Base-by-base conservation (phyloP, 2,329 filamentous ascomycete species). In the Fusarium sp. region DNA sequence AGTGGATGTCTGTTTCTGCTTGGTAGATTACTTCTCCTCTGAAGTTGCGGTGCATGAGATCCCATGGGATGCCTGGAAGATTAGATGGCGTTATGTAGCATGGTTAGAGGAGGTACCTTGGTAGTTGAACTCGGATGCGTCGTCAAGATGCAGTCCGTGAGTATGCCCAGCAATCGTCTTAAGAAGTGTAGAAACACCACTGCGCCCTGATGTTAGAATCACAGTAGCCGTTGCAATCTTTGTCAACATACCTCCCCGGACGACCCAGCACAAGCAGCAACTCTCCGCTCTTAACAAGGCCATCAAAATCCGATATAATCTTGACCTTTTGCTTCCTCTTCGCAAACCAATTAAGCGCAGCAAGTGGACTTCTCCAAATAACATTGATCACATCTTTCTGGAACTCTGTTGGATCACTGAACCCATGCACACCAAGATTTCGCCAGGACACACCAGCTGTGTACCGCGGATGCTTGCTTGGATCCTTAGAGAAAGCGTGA, bases 1-100 rank as follows among this genome's bases (percentile, higher is more conserved):
- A 94, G 81, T 94, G 92, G 6, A 92, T 91, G 78, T 95, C 93
- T 41, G 93, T 91, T 81, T 95, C 93, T 60, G 92, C 92, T 0
- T 92, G 94, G 82, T 95, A 95, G 79, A 95, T 94, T 61, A 92
- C 92, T 81, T 95, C 93, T 64, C 93, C 93, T 24, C 92, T 90
- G 82, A 76, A 75, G 15, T 71, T 69, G 1, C 61, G 42, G 14
- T 76, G 74, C 74, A 76, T 76, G 3, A 75, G 56, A 14, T 75
- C 54, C 22, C 65, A 73, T 6, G 74, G 54, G 3, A 76, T 75
- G 5, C 74, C 74, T 76, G 3, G 6, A n/a, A 0, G 5, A 10
- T 72, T 42, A 72, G 64, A 30, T 1, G 3, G 4, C 2, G 1
- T 6, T 8, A 3, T 1, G 2, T 0, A 20, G 2, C 30, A 44